A percentile compares a stretch with the other conserved stretches of the same genome.
These are phyloP conservation scores for Bipolaris victoriae DNA, from an alignment of 2,329 filamentous ascomycete species.

Conservation along the genomic window DNA sequence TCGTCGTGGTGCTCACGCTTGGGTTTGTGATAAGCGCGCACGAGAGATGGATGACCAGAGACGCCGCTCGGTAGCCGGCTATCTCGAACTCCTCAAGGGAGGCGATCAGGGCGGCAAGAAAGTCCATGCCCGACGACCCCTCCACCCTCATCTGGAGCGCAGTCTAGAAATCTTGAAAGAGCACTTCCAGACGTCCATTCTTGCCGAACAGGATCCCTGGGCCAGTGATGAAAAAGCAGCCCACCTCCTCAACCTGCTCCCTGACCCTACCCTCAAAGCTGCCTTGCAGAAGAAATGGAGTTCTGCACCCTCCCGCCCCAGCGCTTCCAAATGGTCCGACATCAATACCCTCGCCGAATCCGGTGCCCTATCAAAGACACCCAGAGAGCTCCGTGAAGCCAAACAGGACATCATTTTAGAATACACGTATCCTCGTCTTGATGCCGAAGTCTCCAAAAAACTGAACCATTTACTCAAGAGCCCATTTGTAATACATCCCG, in stretches of 20 bases:
- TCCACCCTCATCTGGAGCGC: conserved; percentile 88
- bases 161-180: conserved; percentile 83
- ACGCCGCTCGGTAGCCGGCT: conserved; percentile 82
- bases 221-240: conserved; percentile 69
- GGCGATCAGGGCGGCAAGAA: conserved; percentile 85
- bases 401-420: conserved; percentile 97
- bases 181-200: conserved; percentile 83
- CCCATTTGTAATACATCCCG: conserved; percentile 94
- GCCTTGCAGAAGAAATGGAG: conserved; percentile 91
- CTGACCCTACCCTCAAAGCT: conserved; percentile 77
- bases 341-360: conserved; percentile 85
- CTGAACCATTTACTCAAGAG: conserved; percentile 97
- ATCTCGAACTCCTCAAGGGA: conserved; percentile 88
- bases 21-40: conserved; percentile 92
- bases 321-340: conserved; percentile 87
- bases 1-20: conserved; percentile 93
- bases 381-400: conserved; percentile 77
- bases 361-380: conserved; percentile 74
- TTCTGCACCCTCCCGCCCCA: conserved; percentile 76
- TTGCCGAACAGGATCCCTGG: conserved; percentile 88
- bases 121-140: conserved; percentile 80
- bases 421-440: conserved; percentile 95
- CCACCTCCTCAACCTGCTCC: conserved; percentile 81
- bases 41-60: conserved; percentile 84
- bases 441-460: conserved; percentile 97